These are phyloP conservation scores for Tolypocladium tundrense DNA, from an alignment of 2,329 filamentous ascomycete genomes.

Conservation along the genomic window DNA sequence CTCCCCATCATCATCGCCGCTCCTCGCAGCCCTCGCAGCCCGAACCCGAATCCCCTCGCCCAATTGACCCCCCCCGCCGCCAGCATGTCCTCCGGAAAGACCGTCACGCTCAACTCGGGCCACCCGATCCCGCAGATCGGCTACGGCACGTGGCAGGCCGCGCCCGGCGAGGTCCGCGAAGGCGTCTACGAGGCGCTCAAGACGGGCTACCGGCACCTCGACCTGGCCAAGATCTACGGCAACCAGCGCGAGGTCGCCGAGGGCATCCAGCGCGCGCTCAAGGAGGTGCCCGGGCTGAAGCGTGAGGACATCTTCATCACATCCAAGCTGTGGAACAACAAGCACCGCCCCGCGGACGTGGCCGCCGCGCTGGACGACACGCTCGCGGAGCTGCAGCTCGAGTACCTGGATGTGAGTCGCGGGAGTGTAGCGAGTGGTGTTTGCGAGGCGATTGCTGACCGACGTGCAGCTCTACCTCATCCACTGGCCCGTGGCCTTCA, in stretches of 20 bases:
- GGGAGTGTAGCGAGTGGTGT: no score
- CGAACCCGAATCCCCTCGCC: neutral
- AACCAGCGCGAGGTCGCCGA: conserved; percentile 52
- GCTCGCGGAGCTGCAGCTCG: conserved; percentile 42
- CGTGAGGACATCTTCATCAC: conserved; percentile 51
- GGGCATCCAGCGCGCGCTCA: conserved; percentile 38
- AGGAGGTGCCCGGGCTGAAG: conserved; percentile 39
- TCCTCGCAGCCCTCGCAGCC: neutral
- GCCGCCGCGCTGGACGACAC: conserved; percentile 45
- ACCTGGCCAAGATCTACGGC: conserved; percentile 45
- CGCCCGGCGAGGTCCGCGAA: conserved; percentile 51
- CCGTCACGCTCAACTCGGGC: conserved; percentile 53
- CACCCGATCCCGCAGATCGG: conserved; percentile 53
- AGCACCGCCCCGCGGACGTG: conserved; percentile 50
- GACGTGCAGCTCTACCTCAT: conserved; percentile 43
- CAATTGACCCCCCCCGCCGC: neutral
- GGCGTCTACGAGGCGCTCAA: conserved; percentile 56
- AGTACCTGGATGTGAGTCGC: conserved; percentile 39
- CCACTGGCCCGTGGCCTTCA: conserved; percentile 49
- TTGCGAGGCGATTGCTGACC: neutral
- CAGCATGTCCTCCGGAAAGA: conserved; percentile 44
- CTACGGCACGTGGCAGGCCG: conserved; percentile 57
- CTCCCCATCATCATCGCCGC: neutral
- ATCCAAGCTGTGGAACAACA: conserved; percentile 56
- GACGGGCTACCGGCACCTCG: conserved; percentile 54